Conservation (phyloP, 768 basidiomycete species). For the Pholiota conissans region DNA sequence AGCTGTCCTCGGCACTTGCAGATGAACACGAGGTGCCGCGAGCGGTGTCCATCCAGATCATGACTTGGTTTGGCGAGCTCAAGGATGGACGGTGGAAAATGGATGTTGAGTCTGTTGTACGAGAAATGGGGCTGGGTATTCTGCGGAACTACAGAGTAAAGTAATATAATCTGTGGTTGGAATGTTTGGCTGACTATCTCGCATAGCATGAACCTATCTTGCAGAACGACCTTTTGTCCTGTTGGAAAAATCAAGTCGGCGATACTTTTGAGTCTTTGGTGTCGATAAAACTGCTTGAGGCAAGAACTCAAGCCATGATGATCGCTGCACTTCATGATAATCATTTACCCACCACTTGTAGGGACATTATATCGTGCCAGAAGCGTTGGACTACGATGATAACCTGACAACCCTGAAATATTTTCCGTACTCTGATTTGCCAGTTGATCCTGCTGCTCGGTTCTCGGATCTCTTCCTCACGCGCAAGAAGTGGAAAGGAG, state of each 20-base stretch:
- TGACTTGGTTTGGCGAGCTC: constrained; percentile 80
- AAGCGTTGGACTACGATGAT: constrained; percentile 31
- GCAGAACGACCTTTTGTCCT: constrained; percentile 53
- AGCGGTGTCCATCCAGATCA: constrained; percentile 63
- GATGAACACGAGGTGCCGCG: constrained; percentile 73
- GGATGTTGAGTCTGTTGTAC: constrained; percentile 60
- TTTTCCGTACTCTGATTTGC: constrained; percentile 75
- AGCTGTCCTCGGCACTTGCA: constrained; percentile 59
- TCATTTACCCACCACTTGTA: constrained; percentile 37
- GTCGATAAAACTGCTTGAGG: constrained; percentile 67
- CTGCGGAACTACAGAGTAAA: constrained; percentile 60
- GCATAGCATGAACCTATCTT: constrained; percentile 59
- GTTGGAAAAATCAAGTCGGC: constrained; percentile 77
- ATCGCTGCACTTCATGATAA: neutral
- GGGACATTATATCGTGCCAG: constrained; percentile 72
- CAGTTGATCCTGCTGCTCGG: constrained; percentile 74
- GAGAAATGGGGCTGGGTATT: constrained; percentile 77
- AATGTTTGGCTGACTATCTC: neutral
- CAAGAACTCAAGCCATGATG: constrained; percentile 32
- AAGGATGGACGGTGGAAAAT: constrained; percentile 61
- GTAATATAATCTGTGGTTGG: neutral
- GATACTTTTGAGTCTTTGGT: constrained; percentile 70
- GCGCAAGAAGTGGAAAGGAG: constrained; percentile 70
- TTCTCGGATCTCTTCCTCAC: constrained; percentile 90
- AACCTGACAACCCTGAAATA: constrained; percentile 50